Evolutionary conservation across 1,139 yeast species (phyloP).

Genomic region (Debaryomycetaceae sp.): DNA sequence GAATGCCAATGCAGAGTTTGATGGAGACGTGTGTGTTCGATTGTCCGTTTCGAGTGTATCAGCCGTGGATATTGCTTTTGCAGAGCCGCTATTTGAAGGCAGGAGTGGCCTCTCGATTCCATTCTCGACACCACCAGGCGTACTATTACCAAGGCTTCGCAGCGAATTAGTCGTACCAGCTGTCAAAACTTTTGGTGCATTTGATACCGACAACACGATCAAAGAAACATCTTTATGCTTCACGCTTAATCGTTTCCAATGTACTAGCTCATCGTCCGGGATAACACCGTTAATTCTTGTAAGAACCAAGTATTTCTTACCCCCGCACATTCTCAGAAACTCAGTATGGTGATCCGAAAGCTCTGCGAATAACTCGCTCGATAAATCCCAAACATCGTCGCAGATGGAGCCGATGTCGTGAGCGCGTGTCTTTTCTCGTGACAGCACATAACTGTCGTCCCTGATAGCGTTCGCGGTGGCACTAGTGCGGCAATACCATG

Average conservation of each 20-base stretch:
- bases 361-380: slow-evolving; percentile 25
- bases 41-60: no score
- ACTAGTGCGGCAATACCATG: slow-evolving; percentile 46
- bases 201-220: slow-evolving; percentile 65
- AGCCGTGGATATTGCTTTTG: no score
- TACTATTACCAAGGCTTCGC: slow-evolving; percentile 4
- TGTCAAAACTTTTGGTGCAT: slow-evolving; percentile 42
- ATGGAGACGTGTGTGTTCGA: no score
- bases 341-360: slow-evolving; percentile 24
- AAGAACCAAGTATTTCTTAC: slow-evolving; percentile 53
- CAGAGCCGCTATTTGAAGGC: slow-evolving; percentile 5
- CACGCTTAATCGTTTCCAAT: slow-evolving; percentile 60
- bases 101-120: no score
- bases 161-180: background rate
- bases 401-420: slow-evolving; percentile 23
- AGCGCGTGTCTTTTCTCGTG: background rate
- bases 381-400: slow-evolving; percentile 31
- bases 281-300: slow-evolving; percentile 62
- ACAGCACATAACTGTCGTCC: slow-evolving; percentile 6
- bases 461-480: slow-evolving; percentile 4
- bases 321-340: slow-evolving; percentile 26
- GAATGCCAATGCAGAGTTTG: slow-evolving; percentile 13
- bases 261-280: slow-evolving; percentile 70
- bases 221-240: slow-evolving; percentile 53
- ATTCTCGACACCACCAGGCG: no score